Conservation (phyloP, 2,329 filamentous ascomycete species). For the Aspergillus aculeatus region DNA sequence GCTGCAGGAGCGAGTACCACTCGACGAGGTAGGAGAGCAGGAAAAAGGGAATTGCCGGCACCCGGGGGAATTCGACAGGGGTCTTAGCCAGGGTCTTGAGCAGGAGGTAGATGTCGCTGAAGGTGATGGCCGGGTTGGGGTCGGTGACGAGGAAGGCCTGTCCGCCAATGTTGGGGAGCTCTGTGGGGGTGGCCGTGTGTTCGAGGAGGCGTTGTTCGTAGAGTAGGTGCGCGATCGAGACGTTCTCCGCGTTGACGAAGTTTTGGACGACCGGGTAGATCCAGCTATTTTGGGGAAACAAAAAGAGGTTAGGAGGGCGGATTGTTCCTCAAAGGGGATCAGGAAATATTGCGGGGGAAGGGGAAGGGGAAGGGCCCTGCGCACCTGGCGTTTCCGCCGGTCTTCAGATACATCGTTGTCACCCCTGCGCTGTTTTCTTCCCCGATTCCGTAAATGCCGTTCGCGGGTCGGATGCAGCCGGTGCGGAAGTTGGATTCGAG, state of each 20-base stretch:
- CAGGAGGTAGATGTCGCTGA: conserved; percentile 32
- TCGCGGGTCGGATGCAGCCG: conserved; percentile 55
- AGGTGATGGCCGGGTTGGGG: conserved; percentile 44
- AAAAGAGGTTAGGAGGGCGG: too few species aligned
- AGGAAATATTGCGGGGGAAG: too few species aligned
- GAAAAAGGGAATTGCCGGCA: conserved; percentile 29
- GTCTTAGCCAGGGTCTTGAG: conserved; percentile 31
- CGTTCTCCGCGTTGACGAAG: conserved; percentile 53
- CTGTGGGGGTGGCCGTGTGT: conserved; percentile 19
- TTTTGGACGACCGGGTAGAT: conserved; percentile 49
- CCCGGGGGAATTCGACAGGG: conserved; percentile 27
- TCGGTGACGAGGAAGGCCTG: conserved; percentile 55
- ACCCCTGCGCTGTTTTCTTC: conserved; percentile 41
- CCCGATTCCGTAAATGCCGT: conserved; percentile 53
- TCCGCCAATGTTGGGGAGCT: conserved; percentile 39
- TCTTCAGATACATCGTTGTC: conserved; percentile 41
- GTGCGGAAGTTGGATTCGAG: conserved; percentile 47
- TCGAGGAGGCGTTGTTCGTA: conserved; percentile 53
- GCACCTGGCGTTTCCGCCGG: conserved; percentile 37
- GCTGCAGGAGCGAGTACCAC: conserved; percentile 30
- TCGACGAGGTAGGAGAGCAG: conserved; percentile 35
- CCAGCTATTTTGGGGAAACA: conserved; percentile 35
- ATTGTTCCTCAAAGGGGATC: too few species aligned
- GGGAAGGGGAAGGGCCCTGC: not conserved
- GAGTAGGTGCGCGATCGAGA: conserved; percentile 54